Percentiles rank a stretch among this genome's conserved stretches.
Conservation (phyloP, 305 asterid species). For the Ilex paraguariensis region DNA sequence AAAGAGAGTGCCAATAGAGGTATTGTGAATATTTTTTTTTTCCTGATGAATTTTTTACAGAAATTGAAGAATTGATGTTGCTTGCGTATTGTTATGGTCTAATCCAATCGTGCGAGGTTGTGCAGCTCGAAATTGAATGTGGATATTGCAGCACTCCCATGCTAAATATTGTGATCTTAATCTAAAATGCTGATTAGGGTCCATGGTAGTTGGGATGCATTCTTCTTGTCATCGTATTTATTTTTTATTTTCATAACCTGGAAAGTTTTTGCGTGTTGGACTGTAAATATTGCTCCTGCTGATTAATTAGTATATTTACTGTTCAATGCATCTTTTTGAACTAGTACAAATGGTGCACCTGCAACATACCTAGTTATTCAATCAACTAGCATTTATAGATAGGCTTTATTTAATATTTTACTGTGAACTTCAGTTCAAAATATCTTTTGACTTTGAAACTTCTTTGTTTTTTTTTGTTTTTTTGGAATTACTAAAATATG, state of each 20-base stretch:
- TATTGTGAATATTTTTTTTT: conserved; percentile 6
- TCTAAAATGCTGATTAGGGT: too few relatives aligned
- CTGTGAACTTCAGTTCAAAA: not conserved
- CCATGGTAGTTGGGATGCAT: too few relatives aligned
- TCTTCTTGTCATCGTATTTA: too few relatives aligned
- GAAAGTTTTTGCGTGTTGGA: not conserved
- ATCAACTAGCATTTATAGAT: not conserved
- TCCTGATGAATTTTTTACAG: not conserved
- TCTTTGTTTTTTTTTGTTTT: not conserved
- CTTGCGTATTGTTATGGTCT: too few relatives aligned
- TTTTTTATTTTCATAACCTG: not conserved
- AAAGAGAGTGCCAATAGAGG: conserved; percentile 29
- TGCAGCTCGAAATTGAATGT: too few relatives aligned
- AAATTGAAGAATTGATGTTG: too few relatives aligned
- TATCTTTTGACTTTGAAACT: not conserved
- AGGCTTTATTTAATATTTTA: not conserved
- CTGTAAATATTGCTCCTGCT: not conserved
- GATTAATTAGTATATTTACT: too few relatives aligned
- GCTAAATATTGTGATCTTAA: too few relatives aligned
- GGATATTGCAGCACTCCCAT: too few relatives aligned
- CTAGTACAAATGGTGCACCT: not conserved
- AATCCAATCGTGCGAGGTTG: too few relatives aligned
- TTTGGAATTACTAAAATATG: not conserved
- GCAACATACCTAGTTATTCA: not conserved
- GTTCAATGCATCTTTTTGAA: too few relatives aligned